Evolutionary conservation across 2,329 filamentous ascomycete genomes (phyloP).

Genomic region (Fusarium succisae): DNA sequence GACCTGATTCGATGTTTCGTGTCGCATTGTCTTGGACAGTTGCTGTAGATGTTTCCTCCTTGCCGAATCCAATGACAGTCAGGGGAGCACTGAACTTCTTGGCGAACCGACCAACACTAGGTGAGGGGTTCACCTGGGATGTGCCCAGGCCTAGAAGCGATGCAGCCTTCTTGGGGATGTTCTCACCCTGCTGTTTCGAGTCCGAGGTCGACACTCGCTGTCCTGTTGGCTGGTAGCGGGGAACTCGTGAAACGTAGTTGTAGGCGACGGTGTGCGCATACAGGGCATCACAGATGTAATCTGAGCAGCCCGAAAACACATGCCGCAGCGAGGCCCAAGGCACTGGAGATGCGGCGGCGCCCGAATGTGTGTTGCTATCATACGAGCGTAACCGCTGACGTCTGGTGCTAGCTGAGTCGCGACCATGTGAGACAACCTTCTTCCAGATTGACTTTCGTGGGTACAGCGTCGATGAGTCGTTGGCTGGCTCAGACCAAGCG

Average conservation of each 20-base stretch:
- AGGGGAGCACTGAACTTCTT: slow-evolving; percentile 43
- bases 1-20: slow-evolving; percentile 58
- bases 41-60: slow-evolving; percentile 39
- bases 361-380: slow-evolving; percentile 16
- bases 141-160: slow-evolving; percentile 58
- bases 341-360: slow-evolving; percentile 36
- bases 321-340: slow-evolving; percentile 59
- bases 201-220: slow-evolving; percentile 20
- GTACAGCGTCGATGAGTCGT: slow-evolving; percentile 20
- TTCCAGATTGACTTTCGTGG: slow-evolving; percentile 49
- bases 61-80: slow-evolving; percentile 38
- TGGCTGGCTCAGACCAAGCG: slow-evolving; percentile 25
- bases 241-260: slow-evolving; percentile 62
- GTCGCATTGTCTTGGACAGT: slow-evolving; percentile 48
- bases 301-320: slow-evolving; percentile 62
- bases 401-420: slow-evolving; percentile 25
- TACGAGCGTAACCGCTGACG: slow-evolving; percentile 29
- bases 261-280: slow-evolving; percentile 69
- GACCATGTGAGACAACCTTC: slow-evolving; percentile 47
- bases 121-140: slow-evolving; percentile 27
- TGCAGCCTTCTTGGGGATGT: slow-evolving; percentile 63
- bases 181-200: slow-evolving; percentile 42
- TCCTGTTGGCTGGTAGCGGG: slow-evolving; percentile 33
- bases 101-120: slow-evolving; percentile 35
- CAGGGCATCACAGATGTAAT: slow-evolving; percentile 66